These are phyloP conservation scores for Suhomyces terraborum DNA, from an alignment of 1,139 yeast species.

Conservation along the genomic window DNA sequence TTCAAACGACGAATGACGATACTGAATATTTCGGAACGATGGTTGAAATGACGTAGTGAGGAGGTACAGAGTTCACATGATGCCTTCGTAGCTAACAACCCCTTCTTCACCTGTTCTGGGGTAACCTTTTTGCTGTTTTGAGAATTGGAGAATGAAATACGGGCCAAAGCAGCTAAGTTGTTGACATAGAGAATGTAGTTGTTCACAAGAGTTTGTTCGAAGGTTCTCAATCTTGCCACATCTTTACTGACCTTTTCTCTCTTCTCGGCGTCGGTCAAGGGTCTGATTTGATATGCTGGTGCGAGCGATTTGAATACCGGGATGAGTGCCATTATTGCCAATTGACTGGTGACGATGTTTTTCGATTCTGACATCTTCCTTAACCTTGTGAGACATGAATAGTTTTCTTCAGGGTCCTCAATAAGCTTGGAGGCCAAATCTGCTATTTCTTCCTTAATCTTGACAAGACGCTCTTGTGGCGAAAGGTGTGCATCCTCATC, in stretches of 20 bases:
- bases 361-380: constrained; percentile 71
- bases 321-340: constrained; percentile 75
- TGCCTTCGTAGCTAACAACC: constrained; percentile 66
- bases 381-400: constrained; percentile 64
- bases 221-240: constrained; percentile 69
- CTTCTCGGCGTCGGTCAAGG: constrained; percentile 77
- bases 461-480: constrained; percentile 59
- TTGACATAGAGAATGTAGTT: constrained; percentile 73
- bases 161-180: constrained; percentile 47
- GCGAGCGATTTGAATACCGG: constrained; percentile 84
- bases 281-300: constrained; percentile 86
- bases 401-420: constrained; percentile 90
- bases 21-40: constrained; percentile 67
- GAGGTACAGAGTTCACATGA: constrained; percentile 72
- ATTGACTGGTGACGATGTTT: constrained; percentile 68
- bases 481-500: constrained; percentile 51
- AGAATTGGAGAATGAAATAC: constrained; percentile 43
- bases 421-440: constrained; percentile 72
- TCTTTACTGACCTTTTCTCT: constrained; percentile 83
- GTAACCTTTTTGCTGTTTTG: constrained; percentile 41
- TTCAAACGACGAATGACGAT: constrained; percentile 68
- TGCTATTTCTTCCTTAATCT: constrained; percentile 82
- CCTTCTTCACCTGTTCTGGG: constrained; percentile 46
- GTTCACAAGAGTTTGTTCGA: constrained; percentile 74
- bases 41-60: constrained; percentile 77